phyloP scores from a whole-genome alignment of 129 eudicot genomes.

The Flaveria ramosissima region DNA sequence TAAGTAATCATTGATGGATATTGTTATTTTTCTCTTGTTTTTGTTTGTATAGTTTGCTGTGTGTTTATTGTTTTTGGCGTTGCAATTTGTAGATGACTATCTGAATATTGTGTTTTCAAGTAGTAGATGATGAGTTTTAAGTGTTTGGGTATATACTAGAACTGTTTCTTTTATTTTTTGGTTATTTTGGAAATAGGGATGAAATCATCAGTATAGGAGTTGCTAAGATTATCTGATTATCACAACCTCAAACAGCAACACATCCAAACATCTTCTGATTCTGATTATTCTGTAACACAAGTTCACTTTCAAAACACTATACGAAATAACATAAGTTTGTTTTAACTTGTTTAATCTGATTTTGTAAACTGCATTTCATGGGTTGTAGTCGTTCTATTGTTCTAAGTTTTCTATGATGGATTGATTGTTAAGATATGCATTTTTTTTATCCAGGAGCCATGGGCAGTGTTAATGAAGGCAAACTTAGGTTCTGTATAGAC shows the following conservation, averaged over 20 bases:
- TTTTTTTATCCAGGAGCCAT: slow-evolving; percentile 40
- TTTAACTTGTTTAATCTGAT: not conserved
- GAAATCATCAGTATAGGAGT: not conserved
- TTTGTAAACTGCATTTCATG: not conserved
- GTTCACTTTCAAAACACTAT: not conserved
- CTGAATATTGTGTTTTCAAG: not conserved
- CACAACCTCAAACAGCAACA: not conserved
- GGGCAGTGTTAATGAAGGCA: slow-evolving; percentile 67
- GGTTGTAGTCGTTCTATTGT: not conserved
- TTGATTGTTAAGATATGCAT: slow-evolving; percentile 5
- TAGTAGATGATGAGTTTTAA: not conserved
- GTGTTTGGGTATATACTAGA: not conserved
- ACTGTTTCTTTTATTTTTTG: too few species aligned
- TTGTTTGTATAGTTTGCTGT: not conserved
- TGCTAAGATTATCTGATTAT: not conserved
- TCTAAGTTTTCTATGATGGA: not conserved
- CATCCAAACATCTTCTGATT: not conserved
- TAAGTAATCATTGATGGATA: not conserved
- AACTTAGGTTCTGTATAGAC: slow-evolving; percentile 90
- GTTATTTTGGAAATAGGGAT: not conserved
- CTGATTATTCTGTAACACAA: not conserved
- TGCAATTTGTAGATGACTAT: not conserved
- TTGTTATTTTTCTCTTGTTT: not conserved
- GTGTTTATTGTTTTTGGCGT: not conserved
- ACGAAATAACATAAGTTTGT: not conserved